Conservation (phyloP, 1,284 basidiomycete species). For the Mrakiaceae sp. region DNA sequence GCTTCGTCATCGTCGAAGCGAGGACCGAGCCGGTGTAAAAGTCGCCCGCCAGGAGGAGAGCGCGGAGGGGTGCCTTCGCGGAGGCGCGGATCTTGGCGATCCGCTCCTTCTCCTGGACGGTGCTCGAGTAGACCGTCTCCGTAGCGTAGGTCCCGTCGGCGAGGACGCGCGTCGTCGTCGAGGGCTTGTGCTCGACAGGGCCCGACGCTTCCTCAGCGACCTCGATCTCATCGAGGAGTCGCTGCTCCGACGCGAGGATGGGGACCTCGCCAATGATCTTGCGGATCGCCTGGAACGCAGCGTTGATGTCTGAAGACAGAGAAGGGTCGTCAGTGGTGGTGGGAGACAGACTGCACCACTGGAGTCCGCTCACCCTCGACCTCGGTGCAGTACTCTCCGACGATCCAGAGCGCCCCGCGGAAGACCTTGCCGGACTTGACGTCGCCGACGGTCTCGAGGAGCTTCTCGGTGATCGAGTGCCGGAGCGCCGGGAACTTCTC, state of each 20-base stretch:
- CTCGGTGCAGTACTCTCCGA: constrained; percentile 82
- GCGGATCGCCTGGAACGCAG: constrained; percentile 67
- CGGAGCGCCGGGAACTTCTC: constrained; percentile 94
- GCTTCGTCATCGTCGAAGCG: constrained; percentile 78
- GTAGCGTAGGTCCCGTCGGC: constrained; percentile 98
- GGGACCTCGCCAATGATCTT: constrained; percentile 91
- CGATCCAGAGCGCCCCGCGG: constrained; percentile 93
- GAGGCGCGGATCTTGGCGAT: constrained; percentile 71
- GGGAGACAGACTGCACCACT: neutral
- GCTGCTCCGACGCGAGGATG: constrained; percentile 80
- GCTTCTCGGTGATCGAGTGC: constrained; percentile 70
- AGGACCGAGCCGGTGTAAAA: constrained; percentile 93
- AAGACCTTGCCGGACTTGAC: constrained; percentile 98
- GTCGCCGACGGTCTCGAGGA: constrained; percentile 69
- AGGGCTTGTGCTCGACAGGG: constrained; percentile 32
- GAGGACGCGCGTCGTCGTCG: constrained; percentile 52
- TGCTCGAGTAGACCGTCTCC: constrained; percentile 76
- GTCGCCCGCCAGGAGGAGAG: constrained; percentile 85
- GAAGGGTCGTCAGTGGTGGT: neutral
- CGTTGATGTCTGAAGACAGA: constrained; percentile 49
- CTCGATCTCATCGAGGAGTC: constrained; percentile 61
- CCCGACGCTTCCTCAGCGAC: constrained; percentile 36
- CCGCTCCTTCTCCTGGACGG: constrained; percentile 42
- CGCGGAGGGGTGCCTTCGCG: constrained; percentile 80
- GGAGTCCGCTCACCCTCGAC: constrained; percentile 27